Evolutionary conservation across 352 stramenopile species (phyloP).

Genomic region (Peronospora farinosa): DNA sequence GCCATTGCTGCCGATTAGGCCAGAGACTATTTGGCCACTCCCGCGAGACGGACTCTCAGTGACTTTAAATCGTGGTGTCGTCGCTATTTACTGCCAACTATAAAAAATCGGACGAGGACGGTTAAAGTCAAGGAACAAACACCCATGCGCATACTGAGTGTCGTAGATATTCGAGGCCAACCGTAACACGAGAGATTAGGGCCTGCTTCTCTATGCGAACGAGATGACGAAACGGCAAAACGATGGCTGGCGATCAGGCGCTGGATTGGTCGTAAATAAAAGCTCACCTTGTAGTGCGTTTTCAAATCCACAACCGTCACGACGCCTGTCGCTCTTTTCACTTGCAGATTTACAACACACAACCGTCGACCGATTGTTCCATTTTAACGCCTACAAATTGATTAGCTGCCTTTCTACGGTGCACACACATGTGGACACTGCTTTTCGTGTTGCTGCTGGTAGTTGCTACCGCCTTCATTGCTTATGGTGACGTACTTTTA

Average conservation of each 20-base stretch:
- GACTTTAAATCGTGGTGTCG: conserved; percentile 21
- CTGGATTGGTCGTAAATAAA: conserved; percentile 17
- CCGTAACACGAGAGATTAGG: too few relatives aligned
- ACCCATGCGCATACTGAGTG: too few relatives aligned
- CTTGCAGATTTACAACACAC: background rate
- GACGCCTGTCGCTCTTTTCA: too few relatives aligned
- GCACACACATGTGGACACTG: conserved; percentile 29
- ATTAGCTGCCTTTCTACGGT: conserved; percentile 1
- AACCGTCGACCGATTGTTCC: background rate
- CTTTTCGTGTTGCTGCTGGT: conserved; percentile 34
- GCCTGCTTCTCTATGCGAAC: too few relatives aligned
- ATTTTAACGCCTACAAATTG: background rate
- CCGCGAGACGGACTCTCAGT: conserved; percentile 1
- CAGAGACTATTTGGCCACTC: conserved; percentile 1
- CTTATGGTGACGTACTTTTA: conserved; percentile 54
- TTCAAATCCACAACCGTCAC: too few relatives aligned
- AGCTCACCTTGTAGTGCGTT: too few relatives aligned
- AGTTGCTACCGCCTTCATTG: conserved; percentile 29
- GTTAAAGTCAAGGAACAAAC: conserved; percentile 3
- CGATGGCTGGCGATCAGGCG: conserved; percentile 10
- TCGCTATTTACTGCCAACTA: conserved; percentile 1
- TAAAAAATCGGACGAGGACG: conserved; percentile 7
- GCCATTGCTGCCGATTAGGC: background rate
- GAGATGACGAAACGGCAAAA: too few relatives aligned
- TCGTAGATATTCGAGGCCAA: too few relatives aligned